Evolutionary conservation across 768 basidiomycete genomes (phyloP).

Genomic region (Epithele typhae): DNA sequence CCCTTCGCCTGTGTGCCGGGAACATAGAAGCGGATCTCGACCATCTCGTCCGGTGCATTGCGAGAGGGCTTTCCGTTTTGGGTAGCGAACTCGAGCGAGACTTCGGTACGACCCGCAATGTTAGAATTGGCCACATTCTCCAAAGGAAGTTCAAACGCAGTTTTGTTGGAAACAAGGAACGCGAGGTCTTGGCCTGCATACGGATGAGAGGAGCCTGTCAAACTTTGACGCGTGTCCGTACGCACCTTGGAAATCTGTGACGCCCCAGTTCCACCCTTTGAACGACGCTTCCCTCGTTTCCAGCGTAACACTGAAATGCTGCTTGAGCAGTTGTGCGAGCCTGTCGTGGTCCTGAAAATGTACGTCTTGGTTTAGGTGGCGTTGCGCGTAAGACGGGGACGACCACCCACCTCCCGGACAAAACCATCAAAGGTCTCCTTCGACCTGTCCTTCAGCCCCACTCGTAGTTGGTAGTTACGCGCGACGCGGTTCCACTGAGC

Average conservation of each 20-base stretch:
- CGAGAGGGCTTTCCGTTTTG: slow-evolving; percentile 42
- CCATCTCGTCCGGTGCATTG: slow-evolving; percentile 72
- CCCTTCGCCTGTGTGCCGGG: slow-evolving; percentile 71
- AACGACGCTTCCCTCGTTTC: slow-evolving; percentile 84
- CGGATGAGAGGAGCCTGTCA: neutral
- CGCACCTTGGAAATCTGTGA: slow-evolving; percentile 88
- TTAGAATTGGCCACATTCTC: slow-evolving; percentile 91
- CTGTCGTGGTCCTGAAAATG: slow-evolving; percentile 79
- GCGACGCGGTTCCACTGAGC: slow-evolving; percentile 91
- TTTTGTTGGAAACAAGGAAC: slow-evolving; percentile 84
- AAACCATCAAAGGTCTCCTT: slow-evolving; percentile 94
- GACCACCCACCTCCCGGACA: slow-evolving; percentile 66
- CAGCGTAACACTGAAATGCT: slow-evolving; percentile 79
- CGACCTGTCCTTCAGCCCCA: slow-evolving; percentile 74
- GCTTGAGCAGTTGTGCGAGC: slow-evolving; percentile 74
- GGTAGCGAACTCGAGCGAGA: slow-evolving; percentile 90
- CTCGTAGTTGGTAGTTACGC: slow-evolving; percentile 83
- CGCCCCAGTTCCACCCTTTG: slow-evolving; percentile 99
- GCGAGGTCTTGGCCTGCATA: slow-evolving; percentile 80
- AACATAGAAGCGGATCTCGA: slow-evolving; percentile 95
- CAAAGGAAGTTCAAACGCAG: slow-evolving; percentile 87
- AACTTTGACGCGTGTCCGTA: slow-evolving; percentile 1
- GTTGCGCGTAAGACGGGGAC: neutral
- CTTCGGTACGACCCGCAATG: slow-evolving; percentile 95
- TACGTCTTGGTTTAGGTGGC: neutral